A percentile compares a stretch with the other conserved stretches of the same genome.
Evolutionary conservation across 768 basidiomycete species (phyloP).

Genomic region (Suillus ampliporus): DNA sequence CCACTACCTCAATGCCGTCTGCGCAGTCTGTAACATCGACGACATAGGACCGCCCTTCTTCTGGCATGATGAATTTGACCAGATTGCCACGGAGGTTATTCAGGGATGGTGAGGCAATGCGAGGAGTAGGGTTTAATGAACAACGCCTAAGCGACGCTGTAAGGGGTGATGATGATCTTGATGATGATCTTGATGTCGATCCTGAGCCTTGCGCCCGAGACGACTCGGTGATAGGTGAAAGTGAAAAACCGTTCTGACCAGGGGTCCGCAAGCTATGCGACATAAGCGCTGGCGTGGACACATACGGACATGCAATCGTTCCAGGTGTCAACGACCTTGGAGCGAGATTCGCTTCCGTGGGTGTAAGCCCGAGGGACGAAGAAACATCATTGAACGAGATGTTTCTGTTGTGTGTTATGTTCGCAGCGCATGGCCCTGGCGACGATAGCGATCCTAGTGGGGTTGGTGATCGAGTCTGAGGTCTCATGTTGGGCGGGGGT

Average conservation of each 20-base stretch:
- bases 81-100: constrained; percentile 84
- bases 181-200: constrained; percentile 11
- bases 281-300: constrained; percentile 52
- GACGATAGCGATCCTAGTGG: constrained; percentile 30
- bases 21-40: constrained; percentile 83
- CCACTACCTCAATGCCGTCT: constrained; percentile 85
- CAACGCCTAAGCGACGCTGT: constrained; percentile 60
- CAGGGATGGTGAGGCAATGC: constrained; percentile 55
- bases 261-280: constrained; percentile 33
- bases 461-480: constrained; percentile 44
- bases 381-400: constrained; percentile 53
- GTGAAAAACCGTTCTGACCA: constrained; percentile 41
- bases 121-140: constrained; percentile 36
- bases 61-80: constrained; percentile 89
- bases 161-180: constrained; percentile 40
- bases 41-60: constrained; percentile 77
- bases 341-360: constrained; percentile 47
- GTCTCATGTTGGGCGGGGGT: constrained; percentile 48
- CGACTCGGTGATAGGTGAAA: constrained; percentile 77
- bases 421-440: constrained; percentile 48
- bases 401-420: constrained; percentile 56
- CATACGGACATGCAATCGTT: constrained; percentile 61
- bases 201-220: constrained; percentile 38
- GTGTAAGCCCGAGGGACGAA: constrained; percentile 42
- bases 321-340: constrained; percentile 48